Evolutionary conservation across 1,284 basidiomycete species (phyloP).

Genomic region (Xerocomus amazonicus): DNA sequence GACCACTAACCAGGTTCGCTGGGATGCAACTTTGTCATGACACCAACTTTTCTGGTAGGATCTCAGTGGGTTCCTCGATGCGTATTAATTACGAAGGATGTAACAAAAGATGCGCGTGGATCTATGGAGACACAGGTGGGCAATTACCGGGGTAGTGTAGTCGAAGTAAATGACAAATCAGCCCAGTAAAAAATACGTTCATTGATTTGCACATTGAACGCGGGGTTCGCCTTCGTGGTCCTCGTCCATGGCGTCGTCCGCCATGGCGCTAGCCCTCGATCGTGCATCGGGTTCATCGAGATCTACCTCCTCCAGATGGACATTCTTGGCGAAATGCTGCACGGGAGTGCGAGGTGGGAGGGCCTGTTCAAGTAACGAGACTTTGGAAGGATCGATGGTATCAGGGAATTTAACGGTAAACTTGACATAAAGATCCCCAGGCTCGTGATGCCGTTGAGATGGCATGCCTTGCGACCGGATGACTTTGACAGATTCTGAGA

Average conservation of each 20-base stretch:
- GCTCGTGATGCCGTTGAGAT: slow-evolving; percentile 95
- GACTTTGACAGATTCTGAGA: slow-evolving; percentile 81
- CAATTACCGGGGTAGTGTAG: slow-evolving; percentile 21
- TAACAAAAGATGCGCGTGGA: slow-evolving; percentile 25
- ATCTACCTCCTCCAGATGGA: slow-evolving; percentile 82
- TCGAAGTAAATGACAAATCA: slow-evolving; percentile 14
- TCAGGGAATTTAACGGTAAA: slow-evolving; percentile 91
- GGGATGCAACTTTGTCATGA: slow-evolving; percentile 22
- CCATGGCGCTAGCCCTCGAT: slow-evolving; percentile 53
- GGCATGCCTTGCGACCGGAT: slow-evolving; percentile 98
- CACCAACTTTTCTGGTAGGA: background rate
- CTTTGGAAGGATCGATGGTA: slow-evolving; percentile 62
- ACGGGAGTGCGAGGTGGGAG: slow-evolving; percentile 78
- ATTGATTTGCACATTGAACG: slow-evolving; percentile 84
- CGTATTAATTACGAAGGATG: slow-evolving; percentile 32
- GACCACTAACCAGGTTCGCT: slow-evolving; percentile 21
- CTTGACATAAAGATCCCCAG: slow-evolving; percentile 91
- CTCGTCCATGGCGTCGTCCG: slow-evolving; percentile 81
- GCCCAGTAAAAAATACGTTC: slow-evolving; percentile 23
- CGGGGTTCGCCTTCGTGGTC: slow-evolving; percentile 72
- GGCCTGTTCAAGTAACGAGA: slow-evolving; percentile 81
- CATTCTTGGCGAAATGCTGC: slow-evolving; percentile 65
- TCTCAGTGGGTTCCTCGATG: slow-evolving; percentile 13
- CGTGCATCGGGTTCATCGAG: slow-evolving; percentile 82
- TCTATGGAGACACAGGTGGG: slow-evolving; percentile 26